Evolutionary conservation across 345 rosid species (phyloP), one percentile per base, ranked within the genome.

Genomic region (Jatropha curcas): DNA sequence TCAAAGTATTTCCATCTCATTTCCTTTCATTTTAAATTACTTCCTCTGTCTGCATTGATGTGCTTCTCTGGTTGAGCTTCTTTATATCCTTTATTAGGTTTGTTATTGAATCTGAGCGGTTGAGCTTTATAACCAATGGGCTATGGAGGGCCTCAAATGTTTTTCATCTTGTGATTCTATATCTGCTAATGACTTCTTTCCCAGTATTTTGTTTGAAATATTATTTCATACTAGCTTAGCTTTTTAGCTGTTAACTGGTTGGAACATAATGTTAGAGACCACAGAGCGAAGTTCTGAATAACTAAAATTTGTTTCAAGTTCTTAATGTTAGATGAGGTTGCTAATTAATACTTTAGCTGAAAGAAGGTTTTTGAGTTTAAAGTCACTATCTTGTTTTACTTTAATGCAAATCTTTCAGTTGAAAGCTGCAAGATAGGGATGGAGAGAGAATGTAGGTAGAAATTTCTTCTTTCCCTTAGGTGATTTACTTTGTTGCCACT

Each of bases 331-430:
- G 43, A 61, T 60, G 69, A 46, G 28, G 7, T 8, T 50, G 11
- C 53, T 67, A 74, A 57, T 75, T 48, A 55, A 67, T 56, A 22
- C 28, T 68, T 58, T 41, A 27, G 19, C 33, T 50, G 22, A 60
- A 45, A 55, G 16, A 27, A 52, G 69, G 67, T 19, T 63, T 31
- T 31, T 74, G 52, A 64, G 50, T 60, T 67, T 66, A 25, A 60
- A 72, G 65, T 77, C 71, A 71, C 76, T 51, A 60, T 60, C 67
- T 60, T 50, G 46, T 43, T 76, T 68, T 25, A 43, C 70, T 67
- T 74, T 71, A 28, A 33, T 59, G n/a, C 45, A n/a, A 35, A 71
- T 28, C 55, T 75, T 74, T 70, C 17, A 25, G 8, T 65, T n/a
- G 66, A 76, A 68, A 28, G 45, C 39, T 59, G 73, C 67, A 45